These are phyloP conservation scores for Haematococcus lacustris DNA, from an alignment of 139 green algal species.

Conservation along the genomic window DNA sequence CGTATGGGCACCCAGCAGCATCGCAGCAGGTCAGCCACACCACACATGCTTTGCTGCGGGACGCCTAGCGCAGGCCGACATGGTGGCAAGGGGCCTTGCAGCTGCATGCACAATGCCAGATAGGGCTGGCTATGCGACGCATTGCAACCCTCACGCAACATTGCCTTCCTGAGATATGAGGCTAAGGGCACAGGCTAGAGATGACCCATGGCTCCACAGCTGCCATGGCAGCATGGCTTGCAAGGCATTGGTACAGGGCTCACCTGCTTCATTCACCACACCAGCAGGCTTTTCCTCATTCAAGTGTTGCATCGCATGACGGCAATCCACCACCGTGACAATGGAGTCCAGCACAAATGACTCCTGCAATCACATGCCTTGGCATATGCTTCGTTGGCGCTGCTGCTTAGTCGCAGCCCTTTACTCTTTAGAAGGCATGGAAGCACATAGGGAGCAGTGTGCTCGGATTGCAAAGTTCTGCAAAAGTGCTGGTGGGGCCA, in stretches of 20 bases:
- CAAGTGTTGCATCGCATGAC: constrained; percentile 73
- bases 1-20: background rate
- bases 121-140: background rate
- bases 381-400: too few species aligned
- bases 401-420: too few species aligned
- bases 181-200: background rate
- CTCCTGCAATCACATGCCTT: constrained; percentile 24
- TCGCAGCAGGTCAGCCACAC: too few species aligned
- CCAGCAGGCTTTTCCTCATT: constrained; percentile 76
- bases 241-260: background rate
- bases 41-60: background rate
- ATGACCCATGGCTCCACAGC: background rate
- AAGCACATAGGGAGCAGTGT: too few species aligned
- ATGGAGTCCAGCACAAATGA: constrained; percentile 46
- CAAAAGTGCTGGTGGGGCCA: too few species aligned
- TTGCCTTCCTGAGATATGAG: background rate
- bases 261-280: constrained; percentile 60
- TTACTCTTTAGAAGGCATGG: too few species aligned
- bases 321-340: constrained; percentile 74
- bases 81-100: background rate
- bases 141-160: background rate
- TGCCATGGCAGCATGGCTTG: background rate
- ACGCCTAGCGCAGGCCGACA: background rate
- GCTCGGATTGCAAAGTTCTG: too few species aligned
- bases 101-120: background rate